Base-by-base conservation (phyloP, 1,284 basidiomycete species). In the Neotropicomus parvogracilis region DNA sequence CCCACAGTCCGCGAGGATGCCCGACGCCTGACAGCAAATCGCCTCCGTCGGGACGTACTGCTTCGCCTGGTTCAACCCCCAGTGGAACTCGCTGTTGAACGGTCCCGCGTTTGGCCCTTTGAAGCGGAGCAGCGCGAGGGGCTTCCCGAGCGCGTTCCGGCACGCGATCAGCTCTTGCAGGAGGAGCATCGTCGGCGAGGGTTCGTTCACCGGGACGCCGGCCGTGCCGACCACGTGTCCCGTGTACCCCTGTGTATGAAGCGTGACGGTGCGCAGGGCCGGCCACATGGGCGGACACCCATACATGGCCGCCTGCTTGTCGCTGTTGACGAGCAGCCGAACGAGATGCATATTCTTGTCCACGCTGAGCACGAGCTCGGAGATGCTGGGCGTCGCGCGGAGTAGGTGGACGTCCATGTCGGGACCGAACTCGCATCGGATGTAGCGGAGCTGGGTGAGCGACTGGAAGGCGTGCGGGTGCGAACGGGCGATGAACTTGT, bases 321-420 rank as follows among this genome's bases (percentile, higher is more conserved):
- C 66, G 34, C 65, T 67, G 11, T 65, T 65, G 36, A 67, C 54
- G 26, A 65, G 66, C 32, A 68, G 40, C 41, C 65, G 59, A 1
- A 68, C 26, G 35, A 65, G 58, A 14, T 59, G 64, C 50, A 66
- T 59, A 34, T 64, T 44, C 40, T 54, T 64, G 41, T 65, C 66
- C 12, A 68, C 52, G 24, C 60, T 62, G 16, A 68, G 47, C 32
- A 66, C 56, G 35, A 65, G 59, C 14, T 67, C 59, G 4, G 58
- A 50, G 19, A 65, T 28, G 31, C 50, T 27, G 4, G 66, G 64
- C 4, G 65, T 67, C 1, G 65, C 63, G 24, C 60, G 63, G 31
- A 68, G 59, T 29, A 65, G 49, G 16, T 68, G 63, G 0, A 65
- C 52, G 21, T 65, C 66, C 55, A 65, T 49, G 35, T 65, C 66